These are phyloP conservation scores for Coprinopsis sp. DNA, from an alignment of 768 basidiomycete genomes.

Conservation along the genomic window DNA sequence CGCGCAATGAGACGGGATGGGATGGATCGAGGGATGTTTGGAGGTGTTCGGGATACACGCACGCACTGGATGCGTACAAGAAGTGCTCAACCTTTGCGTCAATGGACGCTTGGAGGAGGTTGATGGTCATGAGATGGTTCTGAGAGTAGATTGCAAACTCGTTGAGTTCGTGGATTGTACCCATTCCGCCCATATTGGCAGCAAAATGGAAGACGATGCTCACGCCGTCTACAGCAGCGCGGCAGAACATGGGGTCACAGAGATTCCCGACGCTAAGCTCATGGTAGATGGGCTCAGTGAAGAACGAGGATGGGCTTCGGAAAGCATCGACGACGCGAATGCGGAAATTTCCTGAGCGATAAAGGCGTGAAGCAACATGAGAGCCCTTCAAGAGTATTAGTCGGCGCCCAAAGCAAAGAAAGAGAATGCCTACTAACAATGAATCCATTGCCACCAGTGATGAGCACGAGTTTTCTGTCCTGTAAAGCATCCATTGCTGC, in stretches of 20 bases:
- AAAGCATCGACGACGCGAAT: conserved; percentile 43
- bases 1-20: conserved; percentile 39
- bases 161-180: conserved; percentile 49
- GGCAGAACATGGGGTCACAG: conserved; percentile 36
- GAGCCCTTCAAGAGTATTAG: conserved; percentile 37
- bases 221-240: conserved; percentile 33
- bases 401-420: neutral
- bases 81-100: conserved; percentile 37
- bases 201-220: conserved; percentile 52
- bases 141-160: conserved; percentile 43
- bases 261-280: conserved; percentile 43
- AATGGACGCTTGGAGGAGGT: conserved; percentile 38
- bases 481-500: neutral
- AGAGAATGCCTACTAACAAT: conserved; percentile 35
- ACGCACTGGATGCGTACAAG: conserved; percentile 56
- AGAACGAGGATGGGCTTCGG: conserved; percentile 19
- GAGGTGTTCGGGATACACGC: conserved; percentile 47
- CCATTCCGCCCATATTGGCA: conserved; percentile 65
- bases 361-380: conserved; percentile 41
- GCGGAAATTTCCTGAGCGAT: conserved; percentile 18
- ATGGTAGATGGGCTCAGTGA: conserved; percentile 18
- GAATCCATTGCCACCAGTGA: conserved; percentile 52
- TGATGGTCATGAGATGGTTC: conserved; percentile 47
- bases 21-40: conserved; percentile 24
- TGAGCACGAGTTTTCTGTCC: conserved; percentile 22